These are phyloP conservation scores for Pseudonitzschia pungens DNA, from an alignment of 108 stramenopile species.

Conservation along the genomic window DNA sequence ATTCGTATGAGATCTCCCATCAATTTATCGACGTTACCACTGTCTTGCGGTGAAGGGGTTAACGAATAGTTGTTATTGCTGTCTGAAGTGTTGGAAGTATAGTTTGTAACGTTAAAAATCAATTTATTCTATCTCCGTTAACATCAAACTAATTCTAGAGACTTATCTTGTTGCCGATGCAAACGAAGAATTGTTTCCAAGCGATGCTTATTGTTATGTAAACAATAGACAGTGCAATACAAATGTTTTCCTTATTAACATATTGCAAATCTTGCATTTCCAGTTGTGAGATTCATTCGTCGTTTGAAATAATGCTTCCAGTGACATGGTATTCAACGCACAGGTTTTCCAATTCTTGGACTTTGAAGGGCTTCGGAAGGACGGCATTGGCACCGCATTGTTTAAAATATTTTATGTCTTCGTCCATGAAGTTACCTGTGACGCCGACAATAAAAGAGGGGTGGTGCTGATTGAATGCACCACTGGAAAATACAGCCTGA, in stretches of 20 bases:
- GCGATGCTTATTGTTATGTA: too few species aligned
- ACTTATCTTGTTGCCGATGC: too few species aligned
- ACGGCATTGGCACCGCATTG: constrained; percentile 40
- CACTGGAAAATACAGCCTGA: constrained; percentile 22
- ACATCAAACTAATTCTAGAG: too few species aligned
- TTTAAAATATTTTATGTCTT: constrained; percentile 38
- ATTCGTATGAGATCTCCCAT: too few species aligned
- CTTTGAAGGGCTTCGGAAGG: constrained; percentile 32
- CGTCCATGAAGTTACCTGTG: constrained; percentile 39
- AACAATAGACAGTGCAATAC: neutral
- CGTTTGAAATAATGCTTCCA: neutral
- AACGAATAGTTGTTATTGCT: too few species aligned
- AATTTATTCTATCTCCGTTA: too few species aligned
- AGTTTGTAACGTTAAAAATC: too few species aligned
- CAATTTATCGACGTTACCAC: too few species aligned
- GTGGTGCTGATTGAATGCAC: neutral
- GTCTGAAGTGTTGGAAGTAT: too few species aligned
- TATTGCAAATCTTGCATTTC: neutral
- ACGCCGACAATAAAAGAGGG: constrained; percentile 31
- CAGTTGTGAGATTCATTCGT: neutral
- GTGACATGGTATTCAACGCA: neutral
- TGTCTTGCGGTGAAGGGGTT: too few species aligned
- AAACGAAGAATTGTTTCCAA: too few species aligned
- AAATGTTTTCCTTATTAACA: neutral
- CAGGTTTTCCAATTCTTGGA: neutral